phyloP scores from a whole-genome alignment of 805 yeast genomes.

The Yamadazyma nakazawae region DNA sequence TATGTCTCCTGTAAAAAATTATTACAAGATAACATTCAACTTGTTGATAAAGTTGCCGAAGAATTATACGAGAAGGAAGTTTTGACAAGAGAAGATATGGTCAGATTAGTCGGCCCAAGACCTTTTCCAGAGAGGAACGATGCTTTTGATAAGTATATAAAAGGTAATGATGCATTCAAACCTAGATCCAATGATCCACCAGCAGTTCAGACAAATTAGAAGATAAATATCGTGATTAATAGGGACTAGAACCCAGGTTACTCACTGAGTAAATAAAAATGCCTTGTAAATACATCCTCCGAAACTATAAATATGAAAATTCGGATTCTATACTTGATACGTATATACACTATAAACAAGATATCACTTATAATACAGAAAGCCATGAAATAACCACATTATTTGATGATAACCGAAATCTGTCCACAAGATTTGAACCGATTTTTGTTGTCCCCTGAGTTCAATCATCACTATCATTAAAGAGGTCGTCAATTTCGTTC shows the following conservation, averaged over 20 bases:
- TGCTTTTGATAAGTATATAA: constrained; percentile 78
- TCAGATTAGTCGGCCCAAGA: constrained; percentile 80
- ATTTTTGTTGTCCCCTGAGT: neutral
- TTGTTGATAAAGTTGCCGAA: constrained; percentile 83
- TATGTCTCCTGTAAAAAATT: constrained; percentile 68
- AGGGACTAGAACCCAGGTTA: no score
- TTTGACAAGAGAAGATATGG: constrained; percentile 91
- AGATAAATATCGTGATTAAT: no score
- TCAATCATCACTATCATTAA: constrained; percentile 7
- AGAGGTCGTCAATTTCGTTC: constrained; percentile 21
- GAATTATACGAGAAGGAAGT: constrained; percentile 84
- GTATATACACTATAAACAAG: no score
- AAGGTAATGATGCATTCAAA: constrained; percentile 42
- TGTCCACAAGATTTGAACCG: no score
- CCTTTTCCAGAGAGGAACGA: constrained; percentile 90
- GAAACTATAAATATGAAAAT: no score
- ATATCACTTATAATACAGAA: no score
- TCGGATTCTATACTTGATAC: no score
- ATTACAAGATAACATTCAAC: constrained; percentile 64
- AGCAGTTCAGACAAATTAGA: constrained; percentile 4
- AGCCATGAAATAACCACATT: no score
- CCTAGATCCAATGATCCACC: constrained; percentile 22
- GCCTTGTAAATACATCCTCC: neutral
- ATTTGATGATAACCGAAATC: no score
- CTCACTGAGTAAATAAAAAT: no score